These are phyloP conservation scores for Pinguiococcus pyrenoidosus DNA, from an alignment of 108 stramenopile genomes.

Conservation along the genomic window DNA sequence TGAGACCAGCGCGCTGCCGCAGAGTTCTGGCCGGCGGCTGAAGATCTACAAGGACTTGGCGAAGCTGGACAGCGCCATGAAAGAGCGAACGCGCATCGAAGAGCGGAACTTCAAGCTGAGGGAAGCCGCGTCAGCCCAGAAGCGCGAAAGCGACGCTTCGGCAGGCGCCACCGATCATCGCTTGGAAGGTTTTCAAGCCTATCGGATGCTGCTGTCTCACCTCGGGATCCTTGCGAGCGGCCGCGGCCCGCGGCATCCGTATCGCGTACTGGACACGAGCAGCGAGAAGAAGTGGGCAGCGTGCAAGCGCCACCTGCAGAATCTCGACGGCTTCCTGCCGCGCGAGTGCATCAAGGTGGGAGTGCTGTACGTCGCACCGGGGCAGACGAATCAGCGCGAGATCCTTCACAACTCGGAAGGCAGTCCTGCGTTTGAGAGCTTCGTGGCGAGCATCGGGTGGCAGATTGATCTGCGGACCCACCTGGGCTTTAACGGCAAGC, in stretches of 20 bases:
- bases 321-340: not conserved
- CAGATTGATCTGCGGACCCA: not conserved
- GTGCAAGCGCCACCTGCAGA: conserved; percentile 2
- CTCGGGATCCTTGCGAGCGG: too few relatives aligned
- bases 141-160: not conserved
- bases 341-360: not conserved
- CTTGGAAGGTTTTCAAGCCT: not conserved
- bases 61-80: not conserved
- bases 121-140: not conserved
- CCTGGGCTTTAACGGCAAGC: not conserved
- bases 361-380: not conserved
- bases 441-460: not conserved
- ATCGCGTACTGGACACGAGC: not conserved
- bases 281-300: not conserved
- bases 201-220: not conserved
- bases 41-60: not conserved
- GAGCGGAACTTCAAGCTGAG: not conserved
- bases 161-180: not conserved
- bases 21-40: too few relatives aligned
- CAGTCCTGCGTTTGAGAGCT: not conserved
- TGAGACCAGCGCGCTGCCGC: too few relatives aligned
- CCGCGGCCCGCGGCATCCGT: too few relatives aligned
- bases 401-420: not conserved
- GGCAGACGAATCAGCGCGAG: not conserved
- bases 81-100: not conserved